Evolutionary conservation across 2,329 filamentous ascomycete species (phyloP), one percentile per base, ranked within the genome.

Genomic region (Scleromitrula shiraiana): DNA sequence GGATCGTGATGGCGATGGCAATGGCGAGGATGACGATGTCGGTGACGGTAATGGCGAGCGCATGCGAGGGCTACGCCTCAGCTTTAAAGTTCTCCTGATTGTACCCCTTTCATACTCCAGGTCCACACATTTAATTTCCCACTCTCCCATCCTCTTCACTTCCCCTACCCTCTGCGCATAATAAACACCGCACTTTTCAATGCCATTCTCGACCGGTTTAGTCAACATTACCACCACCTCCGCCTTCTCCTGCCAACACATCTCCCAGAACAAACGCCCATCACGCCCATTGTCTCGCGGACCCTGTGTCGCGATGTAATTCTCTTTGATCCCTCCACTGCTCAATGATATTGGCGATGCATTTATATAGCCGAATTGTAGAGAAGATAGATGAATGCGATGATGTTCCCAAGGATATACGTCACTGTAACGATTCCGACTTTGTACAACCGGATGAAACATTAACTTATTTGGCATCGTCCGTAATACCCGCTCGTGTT

Each of bases 321-420:
- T 41, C 29, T 55, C 51, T 5, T 45, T 22, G 55, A 48, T 67
- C 63, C 29, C 64, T 62, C 56, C 67, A 36, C 17, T 36, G 7
- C 45, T 29, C 60, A 54, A 72, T 56, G 36, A 74, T 60, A 76
- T 63, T 50, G 82, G 78, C 15, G 84, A 89, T 29, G 85, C 85
- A 63, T 91, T 91, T 67, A 90, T 85, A 64, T 89, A 91, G 50
- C 79, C 71, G 40, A 77, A 82, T 9, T 82, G 74, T 1, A 85
- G 80, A 1, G 95, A 89, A 32, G 77, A 75, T n/a, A 97, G 76
- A 63, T 78, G 83, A 44, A 97, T 75, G 20, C 91, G 81, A 62
- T 93, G 93, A 62, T 86, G 80, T 51, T 84, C 81, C 80, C 86
- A 97, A 0, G 89, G 88, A 62, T 89, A 83, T 52, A 97, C 87